A percentile compares a stretch with the other conserved stretches of the same genome.
Conservation (phyloP, 2,329 filamentous ascomycete species). For the Lasiodiplodia hormozganensis region DNA sequence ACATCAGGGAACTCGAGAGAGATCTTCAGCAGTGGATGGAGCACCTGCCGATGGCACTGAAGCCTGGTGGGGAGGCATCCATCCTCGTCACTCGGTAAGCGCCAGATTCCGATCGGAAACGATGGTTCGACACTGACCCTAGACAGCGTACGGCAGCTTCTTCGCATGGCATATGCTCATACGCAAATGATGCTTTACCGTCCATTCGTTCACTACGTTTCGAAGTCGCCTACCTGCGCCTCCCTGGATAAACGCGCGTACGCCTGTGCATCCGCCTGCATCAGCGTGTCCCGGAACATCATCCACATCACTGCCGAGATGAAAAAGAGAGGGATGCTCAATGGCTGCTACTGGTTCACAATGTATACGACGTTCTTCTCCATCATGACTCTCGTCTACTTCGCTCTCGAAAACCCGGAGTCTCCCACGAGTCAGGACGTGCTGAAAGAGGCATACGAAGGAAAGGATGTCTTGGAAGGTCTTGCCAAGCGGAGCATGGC, state of each 20-base stretch:
- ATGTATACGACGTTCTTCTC: conserved; percentile 85
- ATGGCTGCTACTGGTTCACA: conserved; percentile 86
- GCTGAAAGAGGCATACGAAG: conserved; percentile 82
- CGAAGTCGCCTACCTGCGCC: conserved; percentile 59
- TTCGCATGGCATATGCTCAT: conserved; percentile 81
- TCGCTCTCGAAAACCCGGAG: conserved; percentile 79
- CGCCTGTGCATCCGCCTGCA: conserved; percentile 72
- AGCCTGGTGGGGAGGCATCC: conserved; percentile 78
- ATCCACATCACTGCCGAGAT: conserved; percentile 82
- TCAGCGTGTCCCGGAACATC: conserved; percentile 73
- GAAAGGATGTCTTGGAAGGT: conserved; percentile 79
- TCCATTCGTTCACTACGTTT: conserved; percentile 84
- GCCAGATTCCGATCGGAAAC: background rate
- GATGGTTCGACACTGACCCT: conserved; percentile 12
- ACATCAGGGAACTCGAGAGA: conserved; percentile 69
- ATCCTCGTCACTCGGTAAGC: conserved; percentile 77
- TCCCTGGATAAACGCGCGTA: conserved; percentile 78
- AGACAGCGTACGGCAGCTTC: conserved; percentile 70
- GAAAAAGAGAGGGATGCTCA: conserved; percentile 75
- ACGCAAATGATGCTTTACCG: conserved; percentile 84
- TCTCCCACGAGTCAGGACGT: conserved; percentile 79
- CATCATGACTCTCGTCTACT: conserved; percentile 79
- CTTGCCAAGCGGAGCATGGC: conserved; percentile 86
- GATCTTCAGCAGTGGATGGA: conserved; percentile 70
- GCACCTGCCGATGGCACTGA: conserved; percentile 74